Evolutionary conservation across 2,329 filamentous ascomycete species (phyloP).

Genomic region (Shiraia sp.): DNA sequence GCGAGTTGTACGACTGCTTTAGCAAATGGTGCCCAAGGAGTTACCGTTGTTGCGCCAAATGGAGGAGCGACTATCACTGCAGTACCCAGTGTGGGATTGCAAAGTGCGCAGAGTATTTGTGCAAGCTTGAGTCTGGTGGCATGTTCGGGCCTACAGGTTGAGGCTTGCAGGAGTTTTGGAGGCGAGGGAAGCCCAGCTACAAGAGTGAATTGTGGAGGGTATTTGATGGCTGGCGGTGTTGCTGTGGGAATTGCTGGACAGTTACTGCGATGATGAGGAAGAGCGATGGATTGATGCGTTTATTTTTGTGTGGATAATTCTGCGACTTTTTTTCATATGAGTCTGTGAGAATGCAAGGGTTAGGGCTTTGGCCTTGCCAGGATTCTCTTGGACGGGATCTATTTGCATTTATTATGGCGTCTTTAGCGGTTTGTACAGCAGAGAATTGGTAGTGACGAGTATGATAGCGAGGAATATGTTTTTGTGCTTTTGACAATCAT

Average conservation of each 20-base stretch:
- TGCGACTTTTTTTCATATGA: no score
- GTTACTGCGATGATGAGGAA: slow-evolving; percentile 23
- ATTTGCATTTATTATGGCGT: no score
- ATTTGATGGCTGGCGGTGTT: slow-evolving; percentile 26
- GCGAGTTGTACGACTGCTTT: slow-evolving; percentile 47
- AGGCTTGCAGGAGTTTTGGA: slow-evolving; percentile 50
- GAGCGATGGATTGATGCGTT: slow-evolving; percentile 4
- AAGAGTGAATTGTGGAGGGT: slow-evolving; percentile 18
- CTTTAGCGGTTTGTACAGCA: no score
- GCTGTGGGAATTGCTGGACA: slow-evolving; percentile 51
- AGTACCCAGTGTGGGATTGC: slow-evolving; percentile 36
- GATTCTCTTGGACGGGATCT: no score
- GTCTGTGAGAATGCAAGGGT: no score
- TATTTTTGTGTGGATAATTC: slow-evolving; percentile 30
- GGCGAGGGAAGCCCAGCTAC: slow-evolving; percentile 38
- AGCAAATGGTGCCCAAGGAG: slow-evolving; percentile 54
- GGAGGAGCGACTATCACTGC: slow-evolving; percentile 55
- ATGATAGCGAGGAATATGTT: no score
- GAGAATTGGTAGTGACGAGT: no score
- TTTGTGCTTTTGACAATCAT: no score
- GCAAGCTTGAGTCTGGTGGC: slow-evolving; percentile 48
- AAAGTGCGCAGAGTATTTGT: slow-evolving; percentile 37
- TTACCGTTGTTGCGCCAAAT: slow-evolving; percentile 56
- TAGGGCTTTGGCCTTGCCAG: no score
- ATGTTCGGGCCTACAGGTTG: slow-evolving; percentile 54